Evolutionary conservation across 1,284 basidiomycete species (phyloP), one percentile per base, ranked within the genome.

Genomic region (Ceratobasidium sp.): DNA sequence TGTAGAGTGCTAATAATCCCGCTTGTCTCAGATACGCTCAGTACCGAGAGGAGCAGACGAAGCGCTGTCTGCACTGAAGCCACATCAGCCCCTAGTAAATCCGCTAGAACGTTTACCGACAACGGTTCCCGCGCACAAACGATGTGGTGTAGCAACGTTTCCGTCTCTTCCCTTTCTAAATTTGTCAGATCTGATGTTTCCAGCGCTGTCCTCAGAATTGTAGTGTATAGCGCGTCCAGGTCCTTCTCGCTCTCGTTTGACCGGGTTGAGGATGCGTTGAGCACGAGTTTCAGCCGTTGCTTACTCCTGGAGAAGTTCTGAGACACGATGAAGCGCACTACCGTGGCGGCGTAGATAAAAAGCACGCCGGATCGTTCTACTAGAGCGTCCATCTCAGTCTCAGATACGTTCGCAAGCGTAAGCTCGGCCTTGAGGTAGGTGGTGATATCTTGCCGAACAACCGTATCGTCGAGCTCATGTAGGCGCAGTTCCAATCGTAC

Each of bases 301-400:
- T 31, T 7, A 28, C 33, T 63, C 13, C 45, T n/a, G 15, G 26
- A 23, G 13, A 74, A 74, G 31, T 51, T 45, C 1, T 63, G 31
- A 23, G 35, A 26, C 17, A 20, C 39, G 60, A 74, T 51, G 17
- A 63, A 74, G 10, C 69, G 58, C 1, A 74, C 69, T 4, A 37
- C 45, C 6, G 58, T 49, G 31, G 69, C 58, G 13, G 69, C 69
- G 33, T 63, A 74, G 20, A 61, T 63, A 33, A 74, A 74, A 28
- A 74, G 33, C 10, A 49, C 35, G 2, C 69, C 69, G 1, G 69
- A 58, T 2, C 42, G 56, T 6, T 53, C 20, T 1, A 23, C 69
- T 11, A 74, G 60, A 3, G 3, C 1, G 31, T 33, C 17, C 10
- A 73, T 23, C 1, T 73, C 49, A 5, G 13, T 6, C 7, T 63